Conservation (phyloP, 2,329 filamentous ascomycete species). For the Aspergillus sp. region DNA sequence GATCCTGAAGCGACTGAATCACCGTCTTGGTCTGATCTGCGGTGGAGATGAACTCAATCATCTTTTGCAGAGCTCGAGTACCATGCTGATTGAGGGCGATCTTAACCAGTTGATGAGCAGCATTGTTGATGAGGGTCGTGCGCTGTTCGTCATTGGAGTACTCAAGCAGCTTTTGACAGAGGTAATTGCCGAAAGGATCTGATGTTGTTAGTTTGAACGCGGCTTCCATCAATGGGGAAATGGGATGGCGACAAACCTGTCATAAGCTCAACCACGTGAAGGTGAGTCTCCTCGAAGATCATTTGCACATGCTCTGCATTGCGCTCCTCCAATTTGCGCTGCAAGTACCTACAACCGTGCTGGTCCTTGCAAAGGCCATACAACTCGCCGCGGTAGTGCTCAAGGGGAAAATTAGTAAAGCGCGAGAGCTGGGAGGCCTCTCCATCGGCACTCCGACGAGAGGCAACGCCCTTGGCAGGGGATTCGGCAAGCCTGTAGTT, state of each 20-base stretch:
- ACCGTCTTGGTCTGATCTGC: constrained; percentile 82
- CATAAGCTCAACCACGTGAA: constrained; percentile 96
- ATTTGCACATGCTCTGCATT: constrained; percentile 79
- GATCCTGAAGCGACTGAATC: constrained; percentile 75
- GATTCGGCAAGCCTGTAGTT: constrained; percentile 65
- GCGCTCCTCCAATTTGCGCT: constrained; percentile 94
- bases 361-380: constrained; percentile 95
- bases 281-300: constrained; percentile 91
- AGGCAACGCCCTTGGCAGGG: constrained; percentile 72
- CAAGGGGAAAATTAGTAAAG: constrained; percentile 78
- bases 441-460: constrained; percentile 48
- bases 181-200: constrained; percentile 98
- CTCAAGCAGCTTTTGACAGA: constrained; percentile 97
- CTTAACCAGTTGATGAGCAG: constrained; percentile 79
- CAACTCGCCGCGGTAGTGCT: constrained; percentile 77
- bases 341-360: constrained; percentile 92
- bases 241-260: constrained; percentile 53
- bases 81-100: constrained; percentile 98
- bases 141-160: constrained; percentile 94
- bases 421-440: constrained; percentile 64
- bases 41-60: constrained; percentile 96
- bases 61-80: constrained; percentile 94
- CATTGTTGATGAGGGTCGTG: constrained; percentile 86
- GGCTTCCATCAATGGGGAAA: neutral
- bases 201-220: constrained; percentile 20